Evolutionary conservation across 2,329 filamentous ascomycete species (phyloP), one percentile per base, ranked within the genome.

Genomic region (Trichoderma koningii): DNA sequence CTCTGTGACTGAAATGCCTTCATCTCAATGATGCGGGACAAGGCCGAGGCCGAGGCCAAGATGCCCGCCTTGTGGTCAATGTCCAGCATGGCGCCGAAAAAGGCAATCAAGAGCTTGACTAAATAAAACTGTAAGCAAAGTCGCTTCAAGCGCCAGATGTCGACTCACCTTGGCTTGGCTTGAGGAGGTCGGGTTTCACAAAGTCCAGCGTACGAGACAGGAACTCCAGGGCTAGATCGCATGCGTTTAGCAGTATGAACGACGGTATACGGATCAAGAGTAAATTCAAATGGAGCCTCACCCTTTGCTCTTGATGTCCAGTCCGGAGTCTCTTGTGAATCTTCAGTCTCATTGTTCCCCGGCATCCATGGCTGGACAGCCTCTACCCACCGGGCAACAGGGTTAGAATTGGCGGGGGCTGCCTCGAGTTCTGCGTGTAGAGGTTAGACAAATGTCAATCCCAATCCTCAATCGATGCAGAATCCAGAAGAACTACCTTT

Each of bases 11-110:
- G 80, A 73, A 87, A 87, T 14, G 76, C 75, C 57, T 80, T 81
- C 80, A 85, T 85, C 55, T 71, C 69, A 48, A 76, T 77, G 55
- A 87, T 80, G 30, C 79, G 77, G 1, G 77, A 76, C n/a, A 87
- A 73, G 1, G 84, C 84, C 51, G 79, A 82, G 3, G 83, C 77
- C 2, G 84, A 83, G 0, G 84, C 79, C 50, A 83, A 75, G 63
- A 87, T 81, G 47, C 85, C 85, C n/a, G 83, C 84, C 70, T 84
- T 84, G 74, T 86, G 83, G 68, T 87, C 84, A 61, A 83, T 81
- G 2, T 82, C 82, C 68, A 86, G 87, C 78, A 87, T 84, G 65
- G 82, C 81, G 15, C 82, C 81, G 64, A 87, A 87, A 75, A 86
- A 87, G 42, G 77, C 76, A 28, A 85, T 76, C 9, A 85, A 71